Conservation (phyloP, 1,284 basidiomycete species). For the Dichomitus squalens region DNA sequence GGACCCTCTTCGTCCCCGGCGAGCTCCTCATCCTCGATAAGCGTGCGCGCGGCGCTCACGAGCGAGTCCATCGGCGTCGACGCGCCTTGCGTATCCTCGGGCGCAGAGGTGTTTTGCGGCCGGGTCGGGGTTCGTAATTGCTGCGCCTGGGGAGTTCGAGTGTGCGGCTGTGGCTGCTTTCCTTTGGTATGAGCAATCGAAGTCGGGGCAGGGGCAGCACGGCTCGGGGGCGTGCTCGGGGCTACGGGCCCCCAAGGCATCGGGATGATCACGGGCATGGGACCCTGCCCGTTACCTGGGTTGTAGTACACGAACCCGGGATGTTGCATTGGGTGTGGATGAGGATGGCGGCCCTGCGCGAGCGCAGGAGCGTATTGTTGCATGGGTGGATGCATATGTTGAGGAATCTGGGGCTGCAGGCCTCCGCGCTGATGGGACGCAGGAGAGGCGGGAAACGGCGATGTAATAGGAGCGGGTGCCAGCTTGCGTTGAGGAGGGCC, state of each 20-base stretch:
- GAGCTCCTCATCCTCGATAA: constrained; percentile 50
- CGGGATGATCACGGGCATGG: constrained; percentile 20
- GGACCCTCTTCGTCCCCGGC: constrained; percentile 27
- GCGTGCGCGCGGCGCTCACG: constrained; percentile 56
- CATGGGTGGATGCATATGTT: neutral
- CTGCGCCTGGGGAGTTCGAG: neutral
- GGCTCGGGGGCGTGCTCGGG: neutral
- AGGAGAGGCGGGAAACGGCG: neutral
- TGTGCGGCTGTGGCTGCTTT: neutral
- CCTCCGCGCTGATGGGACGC: constrained; percentile 1
- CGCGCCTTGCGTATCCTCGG: constrained; percentile 17
- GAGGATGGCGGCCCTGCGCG: constrained; percentile 6
- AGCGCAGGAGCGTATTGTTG: constrained; percentile 1
- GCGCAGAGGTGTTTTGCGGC: constrained; percentile 6
- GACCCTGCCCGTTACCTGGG: constrained; percentile 8
- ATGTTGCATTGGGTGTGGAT: constrained; percentile 13
- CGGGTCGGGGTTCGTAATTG: neutral
- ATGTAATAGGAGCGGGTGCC: constrained; percentile 8
- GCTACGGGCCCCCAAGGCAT: constrained; percentile 19
- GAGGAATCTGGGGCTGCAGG: neutral
- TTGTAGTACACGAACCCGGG: constrained; percentile 21
- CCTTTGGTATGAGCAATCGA: neutral
- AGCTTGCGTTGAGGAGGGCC: constrained; percentile 1
- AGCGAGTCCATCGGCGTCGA: constrained; percentile 52
- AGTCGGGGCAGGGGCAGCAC: neutral